Evolutionary conservation across 2,329 filamentous ascomycete genomes (phyloP).

Genomic region (Beauveria rudraprayagi): DNA sequence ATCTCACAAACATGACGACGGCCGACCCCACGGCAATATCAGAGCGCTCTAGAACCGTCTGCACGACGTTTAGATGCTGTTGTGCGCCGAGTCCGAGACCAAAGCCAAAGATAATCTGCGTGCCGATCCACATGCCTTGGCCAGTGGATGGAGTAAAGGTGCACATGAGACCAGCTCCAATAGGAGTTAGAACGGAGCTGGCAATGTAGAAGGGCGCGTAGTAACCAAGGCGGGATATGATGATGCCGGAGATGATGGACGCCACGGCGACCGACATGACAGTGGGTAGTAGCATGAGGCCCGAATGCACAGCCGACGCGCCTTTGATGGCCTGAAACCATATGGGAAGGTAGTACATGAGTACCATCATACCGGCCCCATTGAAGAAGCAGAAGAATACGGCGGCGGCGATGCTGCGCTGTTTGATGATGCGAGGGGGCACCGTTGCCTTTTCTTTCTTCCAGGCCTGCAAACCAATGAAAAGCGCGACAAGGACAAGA

Average conservation of each 20-base stretch:
- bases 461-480: conserved; percentile 25
- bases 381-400: conserved; percentile 15
- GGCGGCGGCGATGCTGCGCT: conserved; percentile 22
- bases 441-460: conserved; percentile 27
- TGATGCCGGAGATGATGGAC: conserved; percentile 20
- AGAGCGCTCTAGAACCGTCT: conserved; percentile 29
- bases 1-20: conserved; percentile 29
- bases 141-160: conserved; percentile 22
- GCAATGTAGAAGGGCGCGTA: conserved; percentile 26
- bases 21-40: conserved; percentile 35
- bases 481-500: conserved; percentile 19
- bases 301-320: conserved; percentile 23
- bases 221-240: conserved; percentile 26
- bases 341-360: conserved; percentile 25
- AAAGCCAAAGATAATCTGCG: conserved; percentile 30
- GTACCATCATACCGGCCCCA: conserved; percentile 19
- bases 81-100: conserved; percentile 33
- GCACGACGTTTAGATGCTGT: conserved; percentile 31
- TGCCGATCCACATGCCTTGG: conserved; percentile 31
- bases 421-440: conserved; percentile 26
- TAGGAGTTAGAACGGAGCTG: conserved; percentile 20
- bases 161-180: conserved; percentile 30
- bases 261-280: conserved; percentile 22
- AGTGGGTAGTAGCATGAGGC: conserved; percentile 25
- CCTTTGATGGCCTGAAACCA: conserved; percentile 28